Evolutionary conservation across 257 asterid species (phyloP).

Genomic region (Galeopsis tetrahit): DNA sequence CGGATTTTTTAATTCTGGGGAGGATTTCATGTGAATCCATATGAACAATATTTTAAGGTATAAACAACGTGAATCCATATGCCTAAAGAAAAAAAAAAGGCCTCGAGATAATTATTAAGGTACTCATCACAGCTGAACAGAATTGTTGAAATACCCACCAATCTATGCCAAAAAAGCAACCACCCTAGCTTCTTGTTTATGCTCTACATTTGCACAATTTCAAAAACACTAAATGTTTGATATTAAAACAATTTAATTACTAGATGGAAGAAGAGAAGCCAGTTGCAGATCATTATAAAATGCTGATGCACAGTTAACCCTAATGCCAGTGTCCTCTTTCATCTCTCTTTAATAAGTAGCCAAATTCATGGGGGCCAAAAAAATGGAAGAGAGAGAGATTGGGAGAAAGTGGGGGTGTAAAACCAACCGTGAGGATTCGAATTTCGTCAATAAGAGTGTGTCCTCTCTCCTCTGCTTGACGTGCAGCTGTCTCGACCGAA

Average conservation of each 20-base stretch:
- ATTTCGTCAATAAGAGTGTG: constrained; percentile 93
- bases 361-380: background rate
- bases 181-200: constrained; percentile 14
- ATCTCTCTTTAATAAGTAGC: constrained; percentile 6
- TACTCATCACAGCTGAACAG: constrained; percentile 16
- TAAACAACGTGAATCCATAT: constrained; percentile 1
- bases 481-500: constrained; percentile 97
- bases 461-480: constrained; percentile 94
- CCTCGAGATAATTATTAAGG: background rate
- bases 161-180: constrained; percentile 13
- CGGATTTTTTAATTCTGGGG: constrained; percentile 1
- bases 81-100: background rate
- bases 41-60: background rate
- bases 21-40: background rate
- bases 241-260: background rate
- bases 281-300: constrained; percentile 23
- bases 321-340: constrained; percentile 20
- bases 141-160: constrained; percentile 4
- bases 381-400: constrained; percentile 2
- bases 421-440: constrained; percentile 87
- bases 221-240: background rate
- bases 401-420: constrained; percentile 6
- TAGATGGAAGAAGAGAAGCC: constrained; percentile 29
- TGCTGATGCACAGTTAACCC: constrained; percentile 18
- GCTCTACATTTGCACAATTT: constrained; percentile 10